Base-by-base conservation (phyloP, 1,139 yeast species). In the Schwanniomyces etchellsii region DNA sequence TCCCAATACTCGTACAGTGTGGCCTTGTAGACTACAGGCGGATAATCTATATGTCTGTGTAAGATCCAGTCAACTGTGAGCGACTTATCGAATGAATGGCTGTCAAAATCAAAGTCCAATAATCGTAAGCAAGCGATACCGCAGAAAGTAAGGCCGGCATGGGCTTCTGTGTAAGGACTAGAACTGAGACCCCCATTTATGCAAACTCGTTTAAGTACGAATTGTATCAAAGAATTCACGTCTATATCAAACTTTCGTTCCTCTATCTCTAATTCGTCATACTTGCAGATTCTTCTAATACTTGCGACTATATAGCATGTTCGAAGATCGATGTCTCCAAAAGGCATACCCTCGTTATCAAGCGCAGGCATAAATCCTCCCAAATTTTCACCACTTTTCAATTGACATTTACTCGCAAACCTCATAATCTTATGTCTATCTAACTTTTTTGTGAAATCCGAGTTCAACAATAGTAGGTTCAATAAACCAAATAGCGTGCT, bases 141-240 rank as follows among this genome's bases (percentile, higher is more conserved):
- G 56, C 97, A 89, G 48, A 77, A 91, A 0, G 95, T 82, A 39
- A 82, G 69, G 0, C 98, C 98, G 5, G 89, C 77, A 55, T 91
- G 97, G 2, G 93, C 68, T 53, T 91, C 98, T 14, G 72, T 65
- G 24, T 40, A 34, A 3, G 39, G 37, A 4, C 42, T 29, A 9
- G 64, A 55, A 20, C 66, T 52, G 33, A 68, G 60, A 0, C 96
- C 97, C 2, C 97, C 97, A 45, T 73, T 78, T 39, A 56, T 67
- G 24, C 68, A 63, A 22, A 66, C 52, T 24, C 76, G 57, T 0
- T 52, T 40, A n/a, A 50, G 27, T 0, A 86, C 57, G 46, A 65
- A 78, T 0, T 40, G 36, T 5, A 50, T 47, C 24, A 81, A 50
- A 3, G 43, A 42, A 0, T 46, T 57, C 0, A 57, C 39, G 40